Base-by-base conservation (phyloP, 75 land plant genomes). In the Pinus tabuliformis region DNA sequence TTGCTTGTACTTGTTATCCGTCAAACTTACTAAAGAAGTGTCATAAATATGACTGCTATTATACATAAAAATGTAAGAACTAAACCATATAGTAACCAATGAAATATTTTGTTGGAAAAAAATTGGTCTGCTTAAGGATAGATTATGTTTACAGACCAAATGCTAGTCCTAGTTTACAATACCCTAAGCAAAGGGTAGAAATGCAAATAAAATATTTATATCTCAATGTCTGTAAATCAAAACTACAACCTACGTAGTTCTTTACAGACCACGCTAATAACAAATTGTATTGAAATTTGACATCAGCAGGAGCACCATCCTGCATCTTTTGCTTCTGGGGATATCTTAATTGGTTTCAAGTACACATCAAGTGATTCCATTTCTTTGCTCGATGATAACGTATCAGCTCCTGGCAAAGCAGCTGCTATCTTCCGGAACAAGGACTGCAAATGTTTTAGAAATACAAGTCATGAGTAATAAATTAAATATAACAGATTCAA, bases 381-480 rank as follows among this genome's bases (percentile, higher is more conserved):
- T 56, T 78, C 79, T 74, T 81, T 85, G 16, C 62, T 57, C 22
- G 84, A 79, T 39, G 81, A 78, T 36, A 85, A 65, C n/a, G 83
- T 77, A 60, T 85, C 84, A 80, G 78, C 82, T 66, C 86, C 86
- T 39, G 86, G 86, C 76, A 85, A 78, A 15, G 84, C 86, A 56
- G 86, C 84, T 18, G 84, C 86, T 52, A 85, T 85, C 30, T 85
- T 85, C 54, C 86, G 75, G 58, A 85, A 85, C 75, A 85, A 57
- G 20, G 86, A 80, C 86, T 85, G 78, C 66, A 1, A 49, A 62
- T 62, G 13, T 22, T 22, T 62, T 7, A 12, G 33, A 62, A 59
- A 73, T 56, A 73, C 26, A 22, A 57, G 57, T 80, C 83, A 83
- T 83, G n/a, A 80, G 70, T 61, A 74, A 76, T 18, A 76, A 73